Evolutionary conservation across 2,329 filamentous ascomycete species (phyloP).

Genomic region (Aspergillus vadensis): DNA sequence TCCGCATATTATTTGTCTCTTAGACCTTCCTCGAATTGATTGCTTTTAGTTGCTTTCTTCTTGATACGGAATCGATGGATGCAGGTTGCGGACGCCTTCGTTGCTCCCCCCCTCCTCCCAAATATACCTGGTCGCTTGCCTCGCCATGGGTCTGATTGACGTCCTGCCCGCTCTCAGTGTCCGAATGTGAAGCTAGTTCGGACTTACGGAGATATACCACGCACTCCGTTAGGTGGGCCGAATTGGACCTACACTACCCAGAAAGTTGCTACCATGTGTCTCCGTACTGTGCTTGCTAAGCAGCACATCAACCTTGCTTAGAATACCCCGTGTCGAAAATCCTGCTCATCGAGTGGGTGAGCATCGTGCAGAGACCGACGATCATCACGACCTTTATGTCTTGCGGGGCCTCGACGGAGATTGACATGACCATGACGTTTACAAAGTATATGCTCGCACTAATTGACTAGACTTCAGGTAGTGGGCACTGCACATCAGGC

Average conservation of each 20-base stretch:
- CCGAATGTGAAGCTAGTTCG: neutral
- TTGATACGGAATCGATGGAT: neutral
- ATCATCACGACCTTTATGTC: neutral
- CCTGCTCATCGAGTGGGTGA: neutral
- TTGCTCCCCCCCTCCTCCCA: neutral
- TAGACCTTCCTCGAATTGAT: neutral
- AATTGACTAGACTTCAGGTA: neutral
- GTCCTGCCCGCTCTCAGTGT: neutral
- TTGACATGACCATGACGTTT: slow-evolving; percentile 8
- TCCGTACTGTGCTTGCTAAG: neutral
- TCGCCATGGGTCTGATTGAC: neutral
- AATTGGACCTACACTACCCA: neutral
- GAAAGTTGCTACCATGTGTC: neutral
- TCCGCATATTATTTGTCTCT: neutral
- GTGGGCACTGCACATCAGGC: slow-evolving; percentile 1
- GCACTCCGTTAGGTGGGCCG: neutral
- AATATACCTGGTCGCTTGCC: neutral
- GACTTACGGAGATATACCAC: neutral
- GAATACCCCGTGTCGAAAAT: neutral
- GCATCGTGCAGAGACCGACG: slow-evolving; percentile 2
- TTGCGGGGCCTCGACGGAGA: neutral
- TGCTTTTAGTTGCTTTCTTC: neutral
- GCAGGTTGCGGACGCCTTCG: neutral
- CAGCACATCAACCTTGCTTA: neutral
- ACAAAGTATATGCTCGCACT: slow-evolving; percentile 1